Evolutionary conservation across 2,329 filamentous ascomycete genomes (phyloP), one percentile per base, ranked within the genome.

Genomic region (Aureobasidium sp.): DNA sequence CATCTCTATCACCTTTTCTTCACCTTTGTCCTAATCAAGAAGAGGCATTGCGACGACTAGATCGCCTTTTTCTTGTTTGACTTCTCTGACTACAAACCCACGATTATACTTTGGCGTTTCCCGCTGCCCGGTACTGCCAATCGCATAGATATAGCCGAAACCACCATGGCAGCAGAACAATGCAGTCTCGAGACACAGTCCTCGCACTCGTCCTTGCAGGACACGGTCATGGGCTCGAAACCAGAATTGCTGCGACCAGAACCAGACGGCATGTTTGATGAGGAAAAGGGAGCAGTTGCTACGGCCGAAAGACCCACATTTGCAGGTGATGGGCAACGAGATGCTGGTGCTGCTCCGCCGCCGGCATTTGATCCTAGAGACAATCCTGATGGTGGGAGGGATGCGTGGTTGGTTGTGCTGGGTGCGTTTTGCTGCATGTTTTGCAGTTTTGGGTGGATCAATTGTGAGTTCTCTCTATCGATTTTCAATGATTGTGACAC

Each of bases 401-500:
- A 68, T 65, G 78, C 78, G 1, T 80, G 78, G 68, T 65, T 74
- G 7, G 73, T 71, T 5, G 70, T 77, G 4, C 39, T 68, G 2
- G 75, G 75, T n/a, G 72, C 70, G 5, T 71, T 70, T 25, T 70
- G 74, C 12, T 69, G 73, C 31, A 70, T 75, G 55, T 77, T 73
- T 67, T 70, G 65, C 64, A 69, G 68, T 20, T 78, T 77, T 55
- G 76, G 76, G 5, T 79, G 76, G 75, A 69, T 78, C 57, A 78
- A 77, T 63, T 73, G 72, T 62, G 48, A 59, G 31, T 12, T 9
- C 31, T 34, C 31, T 3, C 31, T 9, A 34, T 34, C 11, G 15
- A 37, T 20, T 17, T 27, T 15, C 22, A 12, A 9, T 34, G 12
- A 25, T 25, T 11, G 20, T 20, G 25, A 15, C 39, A 41, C 25